These are phyloP conservation scores for Beauveria medogensis DNA, from an alignment of 2,329 filamentous ascomycete species.

Conservation along the genomic window DNA sequence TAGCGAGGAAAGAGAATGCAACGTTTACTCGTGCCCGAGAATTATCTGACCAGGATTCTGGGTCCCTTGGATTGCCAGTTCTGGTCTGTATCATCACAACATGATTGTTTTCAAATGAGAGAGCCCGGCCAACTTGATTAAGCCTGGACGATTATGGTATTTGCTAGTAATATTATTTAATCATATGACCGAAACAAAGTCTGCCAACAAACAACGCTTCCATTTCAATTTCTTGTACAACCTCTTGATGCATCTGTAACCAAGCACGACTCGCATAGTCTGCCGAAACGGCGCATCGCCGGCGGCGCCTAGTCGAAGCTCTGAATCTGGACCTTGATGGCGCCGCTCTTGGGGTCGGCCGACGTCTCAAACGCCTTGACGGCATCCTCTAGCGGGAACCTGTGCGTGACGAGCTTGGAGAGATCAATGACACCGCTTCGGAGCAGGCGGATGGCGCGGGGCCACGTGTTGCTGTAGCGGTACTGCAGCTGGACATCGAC, in stretches of 20 bases:
- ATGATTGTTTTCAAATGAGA: no score
- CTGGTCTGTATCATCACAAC: no score
- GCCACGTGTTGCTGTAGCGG: slow-evolving; percentile 94
- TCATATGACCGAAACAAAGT: background rate
- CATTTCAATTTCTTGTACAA: background rate
- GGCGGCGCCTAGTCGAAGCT: slow-evolving; percentile 41
- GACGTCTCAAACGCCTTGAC: slow-evolving; percentile 85
- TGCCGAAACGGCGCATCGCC: background rate
- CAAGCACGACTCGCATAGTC: background rate
- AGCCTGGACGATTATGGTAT: background rate
- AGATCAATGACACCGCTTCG: slow-evolving; percentile 78
- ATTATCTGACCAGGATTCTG: no score
- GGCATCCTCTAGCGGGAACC: slow-evolving; percentile 78
- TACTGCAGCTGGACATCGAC: slow-evolving; percentile 97
- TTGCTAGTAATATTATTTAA: background rate
- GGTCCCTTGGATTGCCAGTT: no score
- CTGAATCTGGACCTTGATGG: slow-evolving; percentile 97
- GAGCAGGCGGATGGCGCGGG: slow-evolving; percentile 79
- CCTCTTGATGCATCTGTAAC: background rate
- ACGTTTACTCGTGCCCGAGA: no score
- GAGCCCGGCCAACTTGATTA: background rate
- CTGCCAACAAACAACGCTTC: background rate
- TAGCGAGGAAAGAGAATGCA: no score
- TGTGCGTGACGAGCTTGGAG: slow-evolving; percentile 77
- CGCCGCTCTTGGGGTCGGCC: slow-evolving; percentile 78